These are phyloP conservation scores for Gossypium longicalyx DNA, from an alignment of 345 rosid genomes.

Conservation along the genomic window DNA sequence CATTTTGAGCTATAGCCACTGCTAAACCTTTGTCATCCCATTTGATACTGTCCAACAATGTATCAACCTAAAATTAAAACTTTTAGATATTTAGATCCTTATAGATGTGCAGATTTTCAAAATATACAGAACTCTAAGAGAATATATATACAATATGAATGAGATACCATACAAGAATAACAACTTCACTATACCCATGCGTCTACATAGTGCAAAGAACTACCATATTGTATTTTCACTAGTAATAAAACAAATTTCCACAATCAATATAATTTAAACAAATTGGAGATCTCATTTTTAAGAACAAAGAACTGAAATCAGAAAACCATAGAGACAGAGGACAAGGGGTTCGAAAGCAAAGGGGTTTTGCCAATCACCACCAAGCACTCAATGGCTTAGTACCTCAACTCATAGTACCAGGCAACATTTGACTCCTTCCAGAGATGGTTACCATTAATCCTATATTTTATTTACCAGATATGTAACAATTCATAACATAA, in stretches of 20 bases:
- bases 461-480: slow-evolving; percentile 28
- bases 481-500: slow-evolving; percentile 26
- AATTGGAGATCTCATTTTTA: background rate
- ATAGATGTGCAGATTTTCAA: background rate
- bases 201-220: background rate
- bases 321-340: background rate
- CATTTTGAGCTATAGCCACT: slow-evolving; percentile 90
- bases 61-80: slow-evolving; percentile 48
- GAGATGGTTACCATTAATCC: slow-evolving; percentile 21
- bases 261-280: background rate
- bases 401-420: slow-evolving; percentile 7
- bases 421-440: slow-evolving; percentile 24
- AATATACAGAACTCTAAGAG: background rate
- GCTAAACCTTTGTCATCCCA: slow-evolving; percentile 98
- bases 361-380: background rate
- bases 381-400: background rate
- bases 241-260: background rate
- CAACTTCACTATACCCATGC: background rate
- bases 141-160: background rate
- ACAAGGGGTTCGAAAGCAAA: background rate
- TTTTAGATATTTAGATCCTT: slow-evolving; percentile 9
- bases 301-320: background rate
- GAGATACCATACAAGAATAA: background rate
- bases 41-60: slow-evolving; percentile 62
- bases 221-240: background rate